Conservation (phyloP, 2,329 filamentous ascomycete genomes). For the Didymella segeticola region DNA sequence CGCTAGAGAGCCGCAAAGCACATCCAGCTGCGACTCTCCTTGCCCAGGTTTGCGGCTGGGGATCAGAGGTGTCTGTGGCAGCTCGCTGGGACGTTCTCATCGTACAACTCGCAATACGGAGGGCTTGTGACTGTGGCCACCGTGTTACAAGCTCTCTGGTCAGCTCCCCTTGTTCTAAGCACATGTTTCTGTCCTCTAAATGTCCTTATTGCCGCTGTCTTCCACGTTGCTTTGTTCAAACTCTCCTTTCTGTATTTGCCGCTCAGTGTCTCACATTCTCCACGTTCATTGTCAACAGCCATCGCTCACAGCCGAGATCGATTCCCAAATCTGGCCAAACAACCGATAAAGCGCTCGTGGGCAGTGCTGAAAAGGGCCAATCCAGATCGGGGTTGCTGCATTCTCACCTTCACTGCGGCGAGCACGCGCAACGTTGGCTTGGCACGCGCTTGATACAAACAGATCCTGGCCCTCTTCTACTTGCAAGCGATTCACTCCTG, state of each 20-base stretch:
- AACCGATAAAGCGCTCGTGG: conserved; percentile 4
- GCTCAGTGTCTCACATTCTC: conserved; percentile 4
- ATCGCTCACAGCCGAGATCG: conserved; percentile 1
- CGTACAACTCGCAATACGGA: conserved; percentile 1
- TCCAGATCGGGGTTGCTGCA: conserved; percentile 20
- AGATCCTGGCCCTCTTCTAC: conserved; percentile 15
- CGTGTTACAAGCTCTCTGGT: conserved; percentile 5
- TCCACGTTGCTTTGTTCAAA: background rate
- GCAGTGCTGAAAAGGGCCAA: conserved; percentile 1
- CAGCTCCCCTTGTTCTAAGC: background rate
- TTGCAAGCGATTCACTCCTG: conserved; percentile 24
- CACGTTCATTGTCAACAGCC: background rate
- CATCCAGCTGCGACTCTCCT: background rate
- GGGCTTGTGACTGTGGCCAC: background rate
- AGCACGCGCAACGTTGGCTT: conserved; percentile 30
- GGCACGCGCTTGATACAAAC: conserved; percentile 31
- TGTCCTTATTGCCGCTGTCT: background rate
- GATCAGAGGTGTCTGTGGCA: background rate
- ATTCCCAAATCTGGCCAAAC: conserved; percentile 6
- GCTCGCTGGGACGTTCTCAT: background rate
- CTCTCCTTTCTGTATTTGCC: background rate
- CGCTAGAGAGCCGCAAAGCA: conserved; percentile 1
- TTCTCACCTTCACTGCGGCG: conserved; percentile 27
- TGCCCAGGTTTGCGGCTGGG: background rate
- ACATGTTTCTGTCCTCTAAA: background rate